phyloP scores from a whole-genome alignment of 1,139 yeast genomes.

The Yamadazyma oceani region DNA sequence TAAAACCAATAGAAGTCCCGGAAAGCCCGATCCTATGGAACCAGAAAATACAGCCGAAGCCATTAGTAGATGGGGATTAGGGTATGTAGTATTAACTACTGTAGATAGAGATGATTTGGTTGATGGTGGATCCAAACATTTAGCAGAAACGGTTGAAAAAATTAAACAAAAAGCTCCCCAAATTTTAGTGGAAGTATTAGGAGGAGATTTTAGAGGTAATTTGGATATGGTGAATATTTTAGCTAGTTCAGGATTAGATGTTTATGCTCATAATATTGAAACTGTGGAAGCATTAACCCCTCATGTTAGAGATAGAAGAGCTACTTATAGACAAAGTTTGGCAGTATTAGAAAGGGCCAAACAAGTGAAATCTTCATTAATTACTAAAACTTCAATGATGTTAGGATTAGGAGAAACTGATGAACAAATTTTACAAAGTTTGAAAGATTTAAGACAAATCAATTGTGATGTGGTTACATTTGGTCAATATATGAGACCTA shows the following conservation, averaged over 20 bases:
- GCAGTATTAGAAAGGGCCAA: slow-evolving; percentile 80
- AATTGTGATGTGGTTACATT: slow-evolving; percentile 94
- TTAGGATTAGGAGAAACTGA: slow-evolving; percentile 96
- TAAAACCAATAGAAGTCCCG: slow-evolving; percentile 85
- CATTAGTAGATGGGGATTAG: slow-evolving; percentile 96
- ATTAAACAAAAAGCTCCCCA: slow-evolving; percentile 90
- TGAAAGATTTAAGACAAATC: slow-evolving; percentile 70
- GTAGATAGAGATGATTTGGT: slow-evolving; percentile 94
- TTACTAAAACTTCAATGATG: slow-evolving; percentile 95
- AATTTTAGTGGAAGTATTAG: slow-evolving; percentile 86
- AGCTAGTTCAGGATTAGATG: slow-evolving; percentile 88
- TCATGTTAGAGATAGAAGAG: slow-evolving; percentile 92
- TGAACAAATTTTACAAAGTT: slow-evolving; percentile 75
- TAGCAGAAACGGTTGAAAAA: slow-evolving; percentile 80
- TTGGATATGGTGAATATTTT: slow-evolving; percentile 74
- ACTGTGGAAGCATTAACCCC: slow-evolving; percentile 96
- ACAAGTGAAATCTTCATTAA: slow-evolving; percentile 65
- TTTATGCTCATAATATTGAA: slow-evolving; percentile 95
- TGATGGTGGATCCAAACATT: slow-evolving; percentile 93
- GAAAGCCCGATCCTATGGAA: slow-evolving; percentile 90
- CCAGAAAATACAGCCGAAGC: slow-evolving; percentile 99
- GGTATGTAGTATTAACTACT: slow-evolving; percentile 95
- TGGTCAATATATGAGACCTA: slow-evolving; percentile 99
- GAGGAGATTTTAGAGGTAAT: slow-evolving; percentile 96
- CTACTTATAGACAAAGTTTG: slow-evolving; percentile 88